These are phyloP conservation scores for Aureobasidium mangrovei DNA, from an alignment of 2,329 filamentous ascomycete species.

Conservation along the genomic window DNA sequence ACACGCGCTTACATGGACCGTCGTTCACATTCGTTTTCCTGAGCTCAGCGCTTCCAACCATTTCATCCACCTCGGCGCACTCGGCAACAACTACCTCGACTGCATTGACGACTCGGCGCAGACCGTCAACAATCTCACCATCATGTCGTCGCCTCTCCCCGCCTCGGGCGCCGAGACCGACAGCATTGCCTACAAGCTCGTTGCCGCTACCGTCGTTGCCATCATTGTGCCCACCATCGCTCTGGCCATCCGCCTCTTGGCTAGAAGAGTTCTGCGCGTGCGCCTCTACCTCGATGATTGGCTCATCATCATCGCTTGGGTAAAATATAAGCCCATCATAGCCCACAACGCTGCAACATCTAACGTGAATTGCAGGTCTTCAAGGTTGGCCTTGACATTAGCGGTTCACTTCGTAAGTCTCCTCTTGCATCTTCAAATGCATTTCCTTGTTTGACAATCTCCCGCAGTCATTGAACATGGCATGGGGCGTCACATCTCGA, in stretches of 20 bases:
- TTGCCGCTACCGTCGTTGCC: slow-evolving; percentile 15
- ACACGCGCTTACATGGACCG: too few relatives aligned
- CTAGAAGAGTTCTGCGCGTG: slow-evolving; percentile 14
- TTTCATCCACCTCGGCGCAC: too few relatives aligned
- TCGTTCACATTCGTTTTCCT: too few relatives aligned
- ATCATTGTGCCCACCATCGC: slow-evolving; percentile 13
- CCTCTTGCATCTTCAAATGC: too few relatives aligned
- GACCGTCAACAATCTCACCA: background rate
- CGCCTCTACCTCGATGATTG: slow-evolving; percentile 16
- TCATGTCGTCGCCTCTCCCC: background rate
- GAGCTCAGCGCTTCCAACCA: too few relatives aligned
- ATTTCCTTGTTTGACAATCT: background rate
- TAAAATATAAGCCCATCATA: background rate
- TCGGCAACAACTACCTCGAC: too few relatives aligned
- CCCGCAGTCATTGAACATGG: slow-evolving; percentile 14
- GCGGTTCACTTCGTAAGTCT: slow-evolving; percentile 14
- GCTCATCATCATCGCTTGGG: slow-evolving; percentile 15
- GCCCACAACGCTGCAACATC: background rate
- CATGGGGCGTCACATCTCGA: slow-evolving; percentile 12
- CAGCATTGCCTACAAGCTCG: slow-evolving; percentile 5
- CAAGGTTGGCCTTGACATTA: slow-evolving; percentile 17
- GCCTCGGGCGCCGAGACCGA: background rate
- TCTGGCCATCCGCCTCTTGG: slow-evolving; percentile 13
- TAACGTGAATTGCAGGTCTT: slow-evolving; percentile 4
- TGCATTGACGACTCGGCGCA: background rate